phyloP scores from a whole-genome alignment of 2,329 filamentous ascomycete genomes.

The Fusarium lateritium region DNA sequence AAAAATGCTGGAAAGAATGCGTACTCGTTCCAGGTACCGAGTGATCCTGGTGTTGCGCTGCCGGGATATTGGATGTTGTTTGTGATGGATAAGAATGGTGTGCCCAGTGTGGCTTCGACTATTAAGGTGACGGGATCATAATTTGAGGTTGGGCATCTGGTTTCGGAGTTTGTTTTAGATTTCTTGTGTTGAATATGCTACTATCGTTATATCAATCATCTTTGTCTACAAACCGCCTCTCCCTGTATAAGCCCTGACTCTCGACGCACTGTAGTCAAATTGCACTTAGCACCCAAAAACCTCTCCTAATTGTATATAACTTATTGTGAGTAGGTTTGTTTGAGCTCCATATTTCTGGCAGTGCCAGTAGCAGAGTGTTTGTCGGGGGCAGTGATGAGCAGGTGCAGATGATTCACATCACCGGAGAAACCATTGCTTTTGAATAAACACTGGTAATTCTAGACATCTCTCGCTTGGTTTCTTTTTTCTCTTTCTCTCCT shows the following conservation, averaged over 20 bases:
- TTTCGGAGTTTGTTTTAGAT: background rate
- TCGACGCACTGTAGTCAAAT: too few relatives aligned
- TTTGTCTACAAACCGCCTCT: background rate
- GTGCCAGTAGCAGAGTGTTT: background rate
- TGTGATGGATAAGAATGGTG: slow-evolving; percentile 36
- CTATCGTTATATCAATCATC: background rate
- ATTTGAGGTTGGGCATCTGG: background rate
- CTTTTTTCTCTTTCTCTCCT: background rate
- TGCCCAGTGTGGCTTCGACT: slow-evolving; percentile 36
- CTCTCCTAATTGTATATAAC: too few relatives aligned
- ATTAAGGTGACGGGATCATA: slow-evolving; percentile 18
- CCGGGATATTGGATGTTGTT: slow-evolving; percentile 46
- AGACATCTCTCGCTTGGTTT: background rate
- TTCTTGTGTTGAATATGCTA: background rate
- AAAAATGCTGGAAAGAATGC: slow-evolving; percentile 4
- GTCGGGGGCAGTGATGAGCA: background rate
- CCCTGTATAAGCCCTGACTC: too few relatives aligned
- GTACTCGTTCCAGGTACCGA: slow-evolving; percentile 32
- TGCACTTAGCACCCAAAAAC: too few relatives aligned
- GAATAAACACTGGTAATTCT: background rate
- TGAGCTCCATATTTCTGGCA: background rate
- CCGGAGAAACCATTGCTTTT: background rate
- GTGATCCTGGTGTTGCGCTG: slow-evolving; percentile 35
- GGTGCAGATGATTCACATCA: background rate
- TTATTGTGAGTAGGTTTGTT: too few relatives aligned